A percentile compares a stretch with the other conserved stretches of the same genome.
Evolutionary conservation across 2,329 filamentous ascomycete genomes (phyloP).

Genomic region (Pestalotiopsis sp.): DNA sequence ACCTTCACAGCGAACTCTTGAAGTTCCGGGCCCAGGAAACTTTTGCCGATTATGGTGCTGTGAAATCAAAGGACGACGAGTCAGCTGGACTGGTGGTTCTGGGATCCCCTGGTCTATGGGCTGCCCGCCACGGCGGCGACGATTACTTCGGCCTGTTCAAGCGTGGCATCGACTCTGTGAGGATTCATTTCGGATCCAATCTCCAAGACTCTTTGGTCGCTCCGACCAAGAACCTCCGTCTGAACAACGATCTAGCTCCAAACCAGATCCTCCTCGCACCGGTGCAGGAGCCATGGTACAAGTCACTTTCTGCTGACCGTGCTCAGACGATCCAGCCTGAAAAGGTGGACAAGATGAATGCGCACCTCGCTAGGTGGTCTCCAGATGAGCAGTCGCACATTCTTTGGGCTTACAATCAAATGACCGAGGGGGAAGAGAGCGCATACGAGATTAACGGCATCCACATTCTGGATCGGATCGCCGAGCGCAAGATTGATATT

Average conservation of each 20-base stretch:
- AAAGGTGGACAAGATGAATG: conserved; percentile 55
- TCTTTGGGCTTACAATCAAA: conserved; percentile 51
- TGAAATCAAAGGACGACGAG: conserved; percentile 23
- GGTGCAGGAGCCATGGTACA: conserved; percentile 46
- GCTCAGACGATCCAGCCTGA: conserved; percentile 46
- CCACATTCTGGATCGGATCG: conserved; percentile 48
- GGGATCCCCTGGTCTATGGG: conserved; percentile 57
- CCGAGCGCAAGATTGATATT: conserved; percentile 51
- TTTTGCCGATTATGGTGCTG: conserved; percentile 18
- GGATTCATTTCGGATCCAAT: conserved; percentile 35
- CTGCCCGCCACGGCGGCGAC: conserved; percentile 52
- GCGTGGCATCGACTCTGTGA: conserved; percentile 46
- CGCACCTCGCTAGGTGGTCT: conserved; percentile 47
- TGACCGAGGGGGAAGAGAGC: conserved; percentile 41
- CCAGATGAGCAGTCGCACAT: conserved; percentile 44
- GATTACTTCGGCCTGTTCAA: conserved; percentile 48
- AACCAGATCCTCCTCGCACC: conserved; percentile 44
- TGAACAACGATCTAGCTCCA: conserved; percentile 16
- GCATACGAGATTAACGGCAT: conserved; percentile 50
- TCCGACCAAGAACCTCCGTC: conserved; percentile 12
- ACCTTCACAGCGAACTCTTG: conserved; percentile 42
- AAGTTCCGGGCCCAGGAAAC: conserved; percentile 31
- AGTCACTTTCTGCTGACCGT: conserved; percentile 42
- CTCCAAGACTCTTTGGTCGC: conserved; percentile 23
- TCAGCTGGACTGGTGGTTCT: conserved; percentile 51